These are phyloP conservation scores for Marvania coccoides DNA, from an alignment of 139 green algal genomes.

Conservation along the genomic window DNA sequence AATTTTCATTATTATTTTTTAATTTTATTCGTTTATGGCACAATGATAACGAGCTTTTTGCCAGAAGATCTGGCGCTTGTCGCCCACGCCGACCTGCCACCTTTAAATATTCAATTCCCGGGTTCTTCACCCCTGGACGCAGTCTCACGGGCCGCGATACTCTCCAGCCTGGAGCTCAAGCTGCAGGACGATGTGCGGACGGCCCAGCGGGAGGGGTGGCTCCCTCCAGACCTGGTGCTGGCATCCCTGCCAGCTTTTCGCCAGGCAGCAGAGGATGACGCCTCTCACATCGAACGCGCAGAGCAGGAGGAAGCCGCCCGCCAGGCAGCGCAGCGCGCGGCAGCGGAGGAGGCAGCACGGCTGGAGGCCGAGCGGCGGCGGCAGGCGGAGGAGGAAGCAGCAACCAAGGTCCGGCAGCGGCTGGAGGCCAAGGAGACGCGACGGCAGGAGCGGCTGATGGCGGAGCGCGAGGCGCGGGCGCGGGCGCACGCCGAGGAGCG, in stretches of 20 bases:
- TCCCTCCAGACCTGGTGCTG: not conserved
- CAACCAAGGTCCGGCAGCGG: not conserved
- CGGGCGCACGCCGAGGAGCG: not conserved
- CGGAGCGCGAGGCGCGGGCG: not conserved
- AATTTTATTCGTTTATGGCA: too few species aligned
- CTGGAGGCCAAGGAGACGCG: not conserved
- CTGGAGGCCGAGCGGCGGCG: not conserved
- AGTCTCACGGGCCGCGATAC: too few species aligned
- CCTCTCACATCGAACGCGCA: not conserved
- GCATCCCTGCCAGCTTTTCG: slow-evolving; percentile 8
- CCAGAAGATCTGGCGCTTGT: slow-evolving; percentile 9
- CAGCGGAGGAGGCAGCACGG: not conserved
- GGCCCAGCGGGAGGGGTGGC: slow-evolving; percentile 7
- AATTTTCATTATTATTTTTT: too few species aligned
- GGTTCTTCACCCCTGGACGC: too few species aligned
- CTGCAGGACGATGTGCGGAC: not conserved
- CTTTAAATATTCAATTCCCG: too few species aligned
- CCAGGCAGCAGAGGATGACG: not conserved
- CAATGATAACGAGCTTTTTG: not conserved
- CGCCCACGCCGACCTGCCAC: not conserved
- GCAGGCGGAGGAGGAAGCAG: slow-evolving; percentile 5
- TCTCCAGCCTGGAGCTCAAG: not conserved
- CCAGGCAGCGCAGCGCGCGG: slow-evolving; percentile 3
- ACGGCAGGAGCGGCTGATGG: slow-evolving; percentile 10
- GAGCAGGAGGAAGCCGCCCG: not conserved